Evolutionary conservation across 1,284 basidiomycete genomes (phyloP).

Genomic region (Schizophyllum amplum): DNA sequence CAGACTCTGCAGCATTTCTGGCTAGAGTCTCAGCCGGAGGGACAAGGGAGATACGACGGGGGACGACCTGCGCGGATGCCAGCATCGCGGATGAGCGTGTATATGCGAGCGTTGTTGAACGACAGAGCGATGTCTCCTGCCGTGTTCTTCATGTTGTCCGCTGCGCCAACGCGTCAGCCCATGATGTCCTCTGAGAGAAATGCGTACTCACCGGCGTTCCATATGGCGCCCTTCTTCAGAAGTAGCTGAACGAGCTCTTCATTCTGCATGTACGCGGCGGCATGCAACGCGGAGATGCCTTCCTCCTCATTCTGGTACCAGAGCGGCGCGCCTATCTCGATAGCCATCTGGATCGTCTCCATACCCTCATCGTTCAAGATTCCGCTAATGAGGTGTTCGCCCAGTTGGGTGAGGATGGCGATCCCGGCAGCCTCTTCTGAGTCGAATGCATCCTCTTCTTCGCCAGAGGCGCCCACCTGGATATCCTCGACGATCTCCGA

Average conservation of each 20-base stretch:
- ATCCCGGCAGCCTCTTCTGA: conserved; percentile 28
- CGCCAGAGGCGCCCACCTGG: not conserved
- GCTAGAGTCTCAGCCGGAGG: conserved; percentile 8
- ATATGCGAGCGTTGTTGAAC: conserved; percentile 69
- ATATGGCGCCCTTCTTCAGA: conserved; percentile 79
- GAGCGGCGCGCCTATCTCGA: conserved; percentile 73
- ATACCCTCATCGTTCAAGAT: conserved; percentile 47
- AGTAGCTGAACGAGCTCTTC: conserved; percentile 55
- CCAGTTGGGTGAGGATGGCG: conserved; percentile 39
- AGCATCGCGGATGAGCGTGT: conserved; percentile 74
- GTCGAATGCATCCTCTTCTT: conserved; percentile 2
- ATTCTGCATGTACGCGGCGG: conserved; percentile 75
- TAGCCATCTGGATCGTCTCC: conserved; percentile 41
- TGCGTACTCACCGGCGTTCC: conserved; percentile 70
- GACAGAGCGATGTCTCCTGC: conserved; percentile 87
- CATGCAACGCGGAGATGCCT: conserved; percentile 82
- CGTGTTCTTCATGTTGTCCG: conserved; percentile 72
- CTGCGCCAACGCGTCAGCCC: conserved; percentile 28
- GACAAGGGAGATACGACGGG: conserved; percentile 8
- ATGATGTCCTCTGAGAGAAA: not conserved
- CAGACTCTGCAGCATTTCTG: conserved; percentile 63
- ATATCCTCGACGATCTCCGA: not conserved
- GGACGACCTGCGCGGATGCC: conserved; percentile 74
- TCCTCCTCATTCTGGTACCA: conserved; percentile 88
- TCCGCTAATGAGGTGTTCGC: conserved; percentile 47